Conservation (phyloP, 75 land plant genomes). For the Ceratopteris richardii region DNA sequence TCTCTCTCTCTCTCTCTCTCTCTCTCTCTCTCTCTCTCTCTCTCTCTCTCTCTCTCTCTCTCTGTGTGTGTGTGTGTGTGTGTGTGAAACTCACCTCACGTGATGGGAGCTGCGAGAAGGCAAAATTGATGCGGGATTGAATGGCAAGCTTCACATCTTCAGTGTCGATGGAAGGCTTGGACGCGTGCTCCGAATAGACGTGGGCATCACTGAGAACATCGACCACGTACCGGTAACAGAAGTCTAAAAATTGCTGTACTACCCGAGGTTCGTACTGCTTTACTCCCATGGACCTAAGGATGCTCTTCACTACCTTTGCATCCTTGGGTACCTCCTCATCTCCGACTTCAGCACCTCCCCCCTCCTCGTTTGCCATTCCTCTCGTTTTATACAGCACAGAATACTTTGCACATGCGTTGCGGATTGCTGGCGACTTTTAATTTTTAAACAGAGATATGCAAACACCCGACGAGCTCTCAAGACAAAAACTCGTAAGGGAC, state of each 20-base stretch:
- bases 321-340: conserved; percentile 75
- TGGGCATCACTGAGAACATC: conserved; percentile 92
- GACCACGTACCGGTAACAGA: conserved; percentile 79
- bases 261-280: conserved; percentile 80
- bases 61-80: background rate
- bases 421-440: too few relatives aligned
- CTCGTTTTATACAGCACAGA: too few relatives aligned
- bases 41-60: too few relatives aligned
- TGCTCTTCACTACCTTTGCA: conserved; percentile 66
- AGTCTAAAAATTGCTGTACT: conserved; percentile 83
- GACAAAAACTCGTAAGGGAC: too few relatives aligned
- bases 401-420: too few relatives aligned
- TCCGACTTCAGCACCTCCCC: conserved; percentile 45
- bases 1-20: too few relatives aligned
- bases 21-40: too few relatives aligned
- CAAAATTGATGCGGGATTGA: conserved; percentile 81
- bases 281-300: conserved; percentile 87
- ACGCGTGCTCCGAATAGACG: conserved; percentile 89
- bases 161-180: conserved; percentile 68
- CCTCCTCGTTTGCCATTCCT: conserved; percentile 9
- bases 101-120: conserved; percentile 75
- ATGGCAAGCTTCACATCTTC: conserved; percentile 95
- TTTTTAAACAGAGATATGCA: too few relatives aligned
- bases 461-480: too few relatives aligned
- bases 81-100: conserved; percentile 54